These are phyloP conservation scores for Turnera subulata DNA, from an alignment of 345 rosid genomes.

Conservation along the genomic window DNA sequence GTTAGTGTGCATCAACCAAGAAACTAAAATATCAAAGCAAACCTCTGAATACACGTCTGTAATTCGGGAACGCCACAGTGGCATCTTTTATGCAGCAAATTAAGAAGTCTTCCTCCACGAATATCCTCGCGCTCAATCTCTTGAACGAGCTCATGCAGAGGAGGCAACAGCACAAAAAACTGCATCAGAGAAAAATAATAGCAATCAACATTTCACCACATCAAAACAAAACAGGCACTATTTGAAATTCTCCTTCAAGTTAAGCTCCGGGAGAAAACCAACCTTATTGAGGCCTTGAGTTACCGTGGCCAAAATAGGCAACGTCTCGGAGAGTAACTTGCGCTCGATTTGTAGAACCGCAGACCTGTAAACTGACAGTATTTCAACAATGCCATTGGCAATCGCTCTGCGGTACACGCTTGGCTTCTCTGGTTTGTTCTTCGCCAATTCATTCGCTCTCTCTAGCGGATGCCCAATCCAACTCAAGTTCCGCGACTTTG, in stretches of 20 bases:
- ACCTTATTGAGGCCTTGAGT: conserved; percentile 97
- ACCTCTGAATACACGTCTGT: conserved; percentile 95
- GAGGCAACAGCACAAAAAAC: conserved; percentile 90
- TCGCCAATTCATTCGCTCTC: conserved; percentile 44
- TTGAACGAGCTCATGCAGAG: conserved; percentile 74
- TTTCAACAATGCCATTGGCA: conserved; percentile 93
- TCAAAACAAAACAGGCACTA: not conserved
- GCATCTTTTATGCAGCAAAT: conserved; percentile 75
- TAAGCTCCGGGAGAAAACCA: not conserved
- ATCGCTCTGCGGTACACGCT: conserved; percentile 83
- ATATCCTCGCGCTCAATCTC: conserved; percentile 91
- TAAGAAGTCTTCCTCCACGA: conserved; percentile 87
- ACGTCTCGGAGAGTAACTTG: conserved; percentile 66
- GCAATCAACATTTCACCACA: not conserved
- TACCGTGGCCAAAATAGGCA: conserved; percentile 75
- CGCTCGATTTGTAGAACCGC: conserved; percentile 91
- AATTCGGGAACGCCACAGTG: conserved; percentile 98
- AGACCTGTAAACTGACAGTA: conserved; percentile 73
- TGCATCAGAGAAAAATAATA: conserved; percentile 17
- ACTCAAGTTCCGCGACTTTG: conserved; percentile 71
- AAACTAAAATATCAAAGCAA: not conserved
- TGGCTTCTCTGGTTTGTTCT: conserved; percentile 30
- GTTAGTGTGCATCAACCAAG: not conserved
- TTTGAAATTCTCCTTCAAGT: too few relatives aligned
- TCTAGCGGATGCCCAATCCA: conserved; percentile 73